Conservation (phyloP, 345 rosid species). For the Microcos paniculata region DNA sequence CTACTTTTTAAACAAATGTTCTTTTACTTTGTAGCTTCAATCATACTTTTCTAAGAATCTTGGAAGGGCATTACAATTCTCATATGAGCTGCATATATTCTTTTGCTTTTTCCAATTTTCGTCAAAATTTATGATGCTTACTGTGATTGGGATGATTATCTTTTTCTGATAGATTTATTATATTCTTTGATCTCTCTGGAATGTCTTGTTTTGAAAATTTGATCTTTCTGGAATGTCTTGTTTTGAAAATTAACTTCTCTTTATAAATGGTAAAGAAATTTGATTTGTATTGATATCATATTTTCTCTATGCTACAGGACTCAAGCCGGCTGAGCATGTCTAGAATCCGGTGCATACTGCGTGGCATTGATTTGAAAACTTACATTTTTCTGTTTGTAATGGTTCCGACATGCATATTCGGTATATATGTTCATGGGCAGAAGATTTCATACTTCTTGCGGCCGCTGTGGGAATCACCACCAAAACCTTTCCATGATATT, state of each 20-base stretch:
- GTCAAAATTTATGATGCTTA: neutral
- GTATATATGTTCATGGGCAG: slow-evolving; percentile 47
- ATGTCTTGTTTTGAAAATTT: slow-evolving; percentile 2
- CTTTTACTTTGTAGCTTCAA: neutral
- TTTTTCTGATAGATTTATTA: neutral
- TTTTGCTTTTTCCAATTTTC: neutral
- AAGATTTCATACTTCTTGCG: slow-evolving; percentile 45
- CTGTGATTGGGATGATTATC: neutral
- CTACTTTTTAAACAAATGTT: neutral
- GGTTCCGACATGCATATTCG: slow-evolving; percentile 65
- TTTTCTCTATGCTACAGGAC: slow-evolving; percentile 52
- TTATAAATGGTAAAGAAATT: slow-evolving; percentile 12
- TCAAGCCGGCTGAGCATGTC: slow-evolving; percentile 80
- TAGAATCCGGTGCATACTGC: slow-evolving; percentile 84
- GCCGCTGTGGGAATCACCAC: slow-evolving; percentile 51
- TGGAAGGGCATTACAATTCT: neutral
- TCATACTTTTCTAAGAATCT: slow-evolving; percentile 13
- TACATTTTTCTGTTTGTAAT: slow-evolving; percentile 60
- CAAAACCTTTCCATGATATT: slow-evolving; percentile 38
- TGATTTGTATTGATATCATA: neutral
- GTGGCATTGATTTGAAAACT: slow-evolving; percentile 83
- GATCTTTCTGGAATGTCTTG: neutral
- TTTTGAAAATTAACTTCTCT: neutral
- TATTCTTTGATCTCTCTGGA: neutral
- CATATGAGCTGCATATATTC: slow-evolving; percentile 7